A percentile compares a stretch with the other conserved stretches of the same genome.
Conservation (phyloP, 2,329 filamentous ascomycete genomes). For the Colletotrichum graminicola region DNA sequence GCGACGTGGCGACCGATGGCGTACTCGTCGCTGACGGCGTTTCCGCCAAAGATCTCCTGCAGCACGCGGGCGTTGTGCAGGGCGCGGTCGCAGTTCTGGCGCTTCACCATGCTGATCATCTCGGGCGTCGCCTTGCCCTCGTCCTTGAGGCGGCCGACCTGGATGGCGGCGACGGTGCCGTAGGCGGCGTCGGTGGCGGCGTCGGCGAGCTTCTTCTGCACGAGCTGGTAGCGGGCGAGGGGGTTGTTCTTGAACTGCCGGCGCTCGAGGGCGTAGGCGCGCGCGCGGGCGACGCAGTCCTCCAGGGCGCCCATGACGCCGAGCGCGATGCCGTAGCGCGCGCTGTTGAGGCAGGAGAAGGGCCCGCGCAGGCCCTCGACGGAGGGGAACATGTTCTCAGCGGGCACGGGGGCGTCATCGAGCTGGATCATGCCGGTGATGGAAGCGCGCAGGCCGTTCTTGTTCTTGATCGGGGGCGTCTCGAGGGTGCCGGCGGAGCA, state of each 20-base stretch:
- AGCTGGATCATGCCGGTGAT: conserved; percentile 99
- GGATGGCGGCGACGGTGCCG: conserved; percentile 88
- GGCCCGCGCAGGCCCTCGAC: conserved; percentile 89
- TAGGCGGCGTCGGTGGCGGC: conserved; percentile 91
- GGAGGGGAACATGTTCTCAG: conserved; percentile 93
- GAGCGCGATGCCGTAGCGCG: conserved; percentile 92
- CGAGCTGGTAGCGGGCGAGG: conserved; percentile 93
- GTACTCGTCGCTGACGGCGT: conserved; percentile 98
- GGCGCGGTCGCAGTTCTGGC: conserved; percentile 95
- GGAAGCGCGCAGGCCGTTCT: conserved; percentile 92
- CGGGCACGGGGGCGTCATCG: conserved; percentile 88
- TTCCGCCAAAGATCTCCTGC: conserved; percentile 97
- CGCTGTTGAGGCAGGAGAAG: conserved; percentile 94
- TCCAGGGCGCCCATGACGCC: conserved; percentile 95
- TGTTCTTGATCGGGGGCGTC: conserved; percentile 93
- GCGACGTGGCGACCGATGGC: conserved; percentile 94
- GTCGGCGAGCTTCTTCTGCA: conserved; percentile 98
- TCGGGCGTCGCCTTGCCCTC: conserved; percentile 88
- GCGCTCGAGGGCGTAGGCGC: conserved; percentile 90
- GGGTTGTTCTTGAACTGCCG: conserved; percentile 98
- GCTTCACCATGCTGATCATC: conserved; percentile 97
- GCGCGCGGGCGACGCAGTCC: conserved; percentile 85
- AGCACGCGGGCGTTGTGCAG: conserved; percentile 82
- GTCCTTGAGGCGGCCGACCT: conserved; percentile 94
- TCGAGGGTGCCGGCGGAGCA: conserved; percentile 91